Evolutionary conservation across 805 yeast genomes (phyloP).

Genomic region (Candida awuae): DNA sequence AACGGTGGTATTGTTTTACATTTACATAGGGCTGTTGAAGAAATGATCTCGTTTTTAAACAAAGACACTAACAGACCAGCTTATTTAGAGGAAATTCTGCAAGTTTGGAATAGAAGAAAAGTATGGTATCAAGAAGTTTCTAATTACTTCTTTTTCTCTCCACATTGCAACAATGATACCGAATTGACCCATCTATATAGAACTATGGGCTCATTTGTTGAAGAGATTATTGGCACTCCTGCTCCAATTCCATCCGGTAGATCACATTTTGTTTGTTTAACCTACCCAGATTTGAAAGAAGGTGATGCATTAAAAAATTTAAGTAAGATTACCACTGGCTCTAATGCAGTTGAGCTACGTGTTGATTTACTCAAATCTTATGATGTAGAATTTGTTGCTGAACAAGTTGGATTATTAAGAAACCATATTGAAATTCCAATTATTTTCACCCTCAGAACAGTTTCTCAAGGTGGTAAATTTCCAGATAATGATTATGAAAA

Average conservation of each 20-base stretch:
- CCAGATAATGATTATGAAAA: conserved; percentile 46
- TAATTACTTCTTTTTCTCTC: conserved; percentile 67
- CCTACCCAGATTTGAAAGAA: conserved; percentile 50
- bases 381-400: conserved; percentile 51
- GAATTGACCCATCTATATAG: conserved; percentile 51
- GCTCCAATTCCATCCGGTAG: conserved; percentile 36
- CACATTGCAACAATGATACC: conserved; percentile 50
- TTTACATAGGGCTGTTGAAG: conserved; percentile 77
- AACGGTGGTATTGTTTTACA: conserved; percentile 81
- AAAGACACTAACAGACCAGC: conserved; percentile 85
- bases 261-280: conserved; percentile 67
- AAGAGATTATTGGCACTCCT: conserved; percentile 51
- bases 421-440: conserved; percentile 62
- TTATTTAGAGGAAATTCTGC: conserved; percentile 65
- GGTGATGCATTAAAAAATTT: conserved; percentile 34
- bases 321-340: conserved; percentile 53
- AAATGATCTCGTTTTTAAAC: conserved; percentile 66
- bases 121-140: conserved; percentile 73
- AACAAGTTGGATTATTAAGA: conserved; percentile 66
- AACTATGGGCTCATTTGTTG: conserved; percentile 51
- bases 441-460: conserved; percentile 71
- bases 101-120: conserved; percentile 81
- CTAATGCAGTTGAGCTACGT: conserved; percentile 76
- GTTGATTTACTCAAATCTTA: conserved; percentile 58
- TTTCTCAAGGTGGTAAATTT: conserved; percentile 75